Evolutionary conservation across 1,139 yeast species (phyloP), one percentile per base, ranked within the genome.

Genomic region (Geotrichum fermentans): DNA sequence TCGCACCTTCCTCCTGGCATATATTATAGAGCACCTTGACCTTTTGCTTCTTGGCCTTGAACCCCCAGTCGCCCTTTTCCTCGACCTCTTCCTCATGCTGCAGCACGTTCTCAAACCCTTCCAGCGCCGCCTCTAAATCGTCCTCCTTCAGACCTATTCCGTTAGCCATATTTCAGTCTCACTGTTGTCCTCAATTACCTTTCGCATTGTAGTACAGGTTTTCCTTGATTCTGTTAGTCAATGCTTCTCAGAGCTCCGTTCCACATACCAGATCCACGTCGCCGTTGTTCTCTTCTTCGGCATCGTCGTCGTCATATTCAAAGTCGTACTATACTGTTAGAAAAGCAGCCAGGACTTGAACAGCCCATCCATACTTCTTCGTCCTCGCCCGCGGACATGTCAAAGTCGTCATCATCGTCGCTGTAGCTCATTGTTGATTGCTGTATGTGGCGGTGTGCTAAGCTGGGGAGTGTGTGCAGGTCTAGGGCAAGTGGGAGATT

Each of bases 41-140:
- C 34, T 76, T 66, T 60, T 86, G 95, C 58, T 86, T 86, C 47
- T 71, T 65, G 0, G 88, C 73, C 56, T 80, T 83, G 64, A 83
- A 82, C 2, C 77, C 66, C 62, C 64, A 61, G 51, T 46, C 47
- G 17, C 34, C 38, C 26, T 36, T 20, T 14, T 49, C 57, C 43
- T 43, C 56, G 56, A 11, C 61, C 63, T 29, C 65, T 3, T 61
- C 58, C 16, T 58, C 62, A 6, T 52, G 51, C 0, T 57, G 59
- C 1, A 73, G 61, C 1, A 78, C 70, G 18, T 61, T 61, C 8
- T 60, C 56, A 49, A 81, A 75, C 51, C 69, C 71, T 2, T 58
- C 63, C n/a, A 77, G 59, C 0, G 87, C 84, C 10, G 61, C 67
- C 1, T 59, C 60, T 0, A 72, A 67, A 41, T 80, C 79, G 43